Percentiles rank a stretch among this genome's conserved stretches.
Evolutionary conservation across 2,329 filamentous ascomycete genomes (phyloP).

Genomic region (Botrytis medusae): DNA sequence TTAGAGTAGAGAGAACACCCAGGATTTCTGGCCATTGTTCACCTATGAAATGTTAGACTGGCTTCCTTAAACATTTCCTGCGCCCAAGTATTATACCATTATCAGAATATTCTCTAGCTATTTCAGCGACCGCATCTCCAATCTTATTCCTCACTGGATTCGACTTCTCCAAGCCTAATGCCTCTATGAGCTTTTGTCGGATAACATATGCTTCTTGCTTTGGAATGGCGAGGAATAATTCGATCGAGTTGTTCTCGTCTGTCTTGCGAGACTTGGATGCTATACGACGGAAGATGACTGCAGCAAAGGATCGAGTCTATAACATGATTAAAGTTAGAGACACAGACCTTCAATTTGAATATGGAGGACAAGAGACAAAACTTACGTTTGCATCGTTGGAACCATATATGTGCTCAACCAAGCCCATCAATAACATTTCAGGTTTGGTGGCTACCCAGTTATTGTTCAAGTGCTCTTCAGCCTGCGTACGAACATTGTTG

Average conservation of each 20-base stretch:
- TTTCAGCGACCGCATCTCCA: slow-evolving; percentile 93
- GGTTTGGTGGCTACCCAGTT: slow-evolving; percentile 84
- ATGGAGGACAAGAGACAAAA: background rate
- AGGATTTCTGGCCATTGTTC: slow-evolving; percentile 90
- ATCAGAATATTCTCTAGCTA: slow-evolving; percentile 92
- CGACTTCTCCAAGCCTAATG: slow-evolving; percentile 70
- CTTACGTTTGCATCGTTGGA: slow-evolving; percentile 51
- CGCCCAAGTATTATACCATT: slow-evolving; percentile 61
- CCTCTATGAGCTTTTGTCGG: slow-evolving; percentile 78
- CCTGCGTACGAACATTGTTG: slow-evolving; percentile 79
- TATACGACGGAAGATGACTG: slow-evolving; percentile 92
- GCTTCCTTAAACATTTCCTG: background rate
- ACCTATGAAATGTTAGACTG: slow-evolving; percentile 49
- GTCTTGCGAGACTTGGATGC: slow-evolving; percentile 84
- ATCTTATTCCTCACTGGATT: slow-evolving; percentile 87
- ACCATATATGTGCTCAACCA: slow-evolving; percentile 86
- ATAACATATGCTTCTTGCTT: slow-evolving; percentile 75
- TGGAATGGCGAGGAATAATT: slow-evolving; percentile 81
- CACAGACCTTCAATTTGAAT: too few relatives aligned
- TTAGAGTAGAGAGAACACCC: slow-evolving; percentile 81
- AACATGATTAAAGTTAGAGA: background rate
- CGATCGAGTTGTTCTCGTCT: slow-evolving; percentile 67
- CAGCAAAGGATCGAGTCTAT: slow-evolving; percentile 87
- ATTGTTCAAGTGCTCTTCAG: slow-evolving; percentile 85
- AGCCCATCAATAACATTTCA: slow-evolving; percentile 86